Percentiles rank a stretch among this genome's conserved stretches.
These are phyloP conservation scores for Monosporascus sp. DNA, from an alignment of 2,329 filamentous ascomycete genomes.

Conservation along the genomic window DNA sequence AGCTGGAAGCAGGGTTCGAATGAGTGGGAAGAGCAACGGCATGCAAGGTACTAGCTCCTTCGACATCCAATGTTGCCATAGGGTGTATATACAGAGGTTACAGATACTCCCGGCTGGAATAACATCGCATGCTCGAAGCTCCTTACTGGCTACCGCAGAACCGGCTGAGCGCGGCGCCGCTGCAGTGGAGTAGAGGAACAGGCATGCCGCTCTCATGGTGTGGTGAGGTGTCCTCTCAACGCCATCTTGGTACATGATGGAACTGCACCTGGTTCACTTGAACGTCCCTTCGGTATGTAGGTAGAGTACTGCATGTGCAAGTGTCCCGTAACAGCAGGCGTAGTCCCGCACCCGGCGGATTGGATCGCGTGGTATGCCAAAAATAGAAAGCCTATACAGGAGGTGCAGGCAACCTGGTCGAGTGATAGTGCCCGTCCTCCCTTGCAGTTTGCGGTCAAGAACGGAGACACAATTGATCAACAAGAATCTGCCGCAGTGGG, in stretches of 20 bases:
- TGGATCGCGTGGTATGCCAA: conserved; percentile 1
- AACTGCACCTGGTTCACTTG: neutral
- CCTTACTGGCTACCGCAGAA: neutral
- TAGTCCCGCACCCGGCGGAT: conserved; percentile 1
- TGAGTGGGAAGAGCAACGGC: neutral
- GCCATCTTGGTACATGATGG: neutral
- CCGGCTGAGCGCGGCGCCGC: neutral
- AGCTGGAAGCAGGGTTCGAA: neutral
- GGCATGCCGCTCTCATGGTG: neutral
- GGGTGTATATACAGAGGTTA: neutral
- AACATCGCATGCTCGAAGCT: too few species aligned
- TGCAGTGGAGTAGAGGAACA: neutral
- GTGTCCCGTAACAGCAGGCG: neutral
- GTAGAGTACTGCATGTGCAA: neutral
- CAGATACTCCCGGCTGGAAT: neutral
- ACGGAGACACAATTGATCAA: too few species aligned
- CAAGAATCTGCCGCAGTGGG: too few species aligned
- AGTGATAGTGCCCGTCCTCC: neutral
- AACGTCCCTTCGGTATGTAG: too few species aligned
- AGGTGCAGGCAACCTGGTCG: too few species aligned
- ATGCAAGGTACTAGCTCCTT: neutral
- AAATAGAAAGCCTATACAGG: neutral
- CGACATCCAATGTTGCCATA: neutral
- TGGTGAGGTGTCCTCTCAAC: neutral
- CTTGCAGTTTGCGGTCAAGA: neutral